Evolutionary conservation across 306 rosid species (phyloP).

Genomic region (Cicer yamashitae): DNA sequence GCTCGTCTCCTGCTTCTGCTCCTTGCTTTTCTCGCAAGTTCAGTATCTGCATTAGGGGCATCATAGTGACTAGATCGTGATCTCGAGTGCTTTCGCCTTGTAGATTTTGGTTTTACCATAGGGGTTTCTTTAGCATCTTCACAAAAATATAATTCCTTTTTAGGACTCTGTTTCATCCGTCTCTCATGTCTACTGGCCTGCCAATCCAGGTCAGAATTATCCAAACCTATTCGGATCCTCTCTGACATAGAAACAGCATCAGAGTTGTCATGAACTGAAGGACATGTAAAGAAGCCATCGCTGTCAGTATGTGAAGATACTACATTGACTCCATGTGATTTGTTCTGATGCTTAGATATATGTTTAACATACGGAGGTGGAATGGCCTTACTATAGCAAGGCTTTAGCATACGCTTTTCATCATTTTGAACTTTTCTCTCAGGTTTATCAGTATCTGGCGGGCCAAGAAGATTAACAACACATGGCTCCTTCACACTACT

Average conservation of each 20-base stretch:
- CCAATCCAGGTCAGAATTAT: slow-evolving; percentile 56
- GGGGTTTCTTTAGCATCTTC: slow-evolving; percentile 52
- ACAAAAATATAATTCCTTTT: slow-evolving; percentile 46
- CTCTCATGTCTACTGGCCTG: slow-evolving; percentile 50
- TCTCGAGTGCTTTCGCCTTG: slow-evolving; percentile 70
- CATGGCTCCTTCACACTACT: slow-evolving; percentile 50
- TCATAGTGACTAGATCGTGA: slow-evolving; percentile 57
- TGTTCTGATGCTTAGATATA: slow-evolving; percentile 55
- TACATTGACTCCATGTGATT: slow-evolving; percentile 40
- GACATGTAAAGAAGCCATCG: slow-evolving; percentile 45
- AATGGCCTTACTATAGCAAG: slow-evolving; percentile 57
- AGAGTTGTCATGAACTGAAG: slow-evolving; percentile 53
- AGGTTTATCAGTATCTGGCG: slow-evolving; percentile 37
- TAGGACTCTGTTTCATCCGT: slow-evolving; percentile 46
- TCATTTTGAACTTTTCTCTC: slow-evolving; percentile 51
- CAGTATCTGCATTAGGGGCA: slow-evolving; percentile 57
- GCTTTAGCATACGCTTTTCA: slow-evolving; percentile 54
- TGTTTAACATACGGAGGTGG: slow-evolving; percentile 92
- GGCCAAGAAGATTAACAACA: slow-evolving; percentile 47
- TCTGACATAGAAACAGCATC: slow-evolving; percentile 41
- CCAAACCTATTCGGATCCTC: slow-evolving; percentile 45
- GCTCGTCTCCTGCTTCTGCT: slow-evolving; percentile 82
- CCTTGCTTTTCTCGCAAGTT: slow-evolving; percentile 59
- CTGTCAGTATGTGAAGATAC: slow-evolving; percentile 55
- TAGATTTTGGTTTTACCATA: slow-evolving; percentile 69